Percentiles rank a stretch among this genome's conserved stretches.
Evolutionary conservation across 2,329 filamentous ascomycete species (phyloP).

Genomic region (Reticulascus tulasneorum): DNA sequence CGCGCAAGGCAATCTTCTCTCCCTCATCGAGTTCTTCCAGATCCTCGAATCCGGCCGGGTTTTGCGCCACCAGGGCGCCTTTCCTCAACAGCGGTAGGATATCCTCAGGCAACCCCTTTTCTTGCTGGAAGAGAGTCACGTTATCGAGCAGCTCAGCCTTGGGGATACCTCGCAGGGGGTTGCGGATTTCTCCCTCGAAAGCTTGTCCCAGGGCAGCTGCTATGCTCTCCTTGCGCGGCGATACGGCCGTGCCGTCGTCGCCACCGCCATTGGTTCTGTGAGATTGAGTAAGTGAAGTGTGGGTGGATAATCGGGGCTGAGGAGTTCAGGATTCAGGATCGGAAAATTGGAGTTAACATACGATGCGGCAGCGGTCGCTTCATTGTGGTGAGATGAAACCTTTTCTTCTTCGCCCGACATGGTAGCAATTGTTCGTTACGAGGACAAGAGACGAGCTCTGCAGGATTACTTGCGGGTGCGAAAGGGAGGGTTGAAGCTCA

Average conservation of each 20-base stretch:
- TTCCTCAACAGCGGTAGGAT: conserved; percentile 42
- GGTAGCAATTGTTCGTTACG: no score
- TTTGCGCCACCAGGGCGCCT: conserved; percentile 49
- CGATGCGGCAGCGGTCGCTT: no score
- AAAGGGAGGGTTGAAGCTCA: no score
- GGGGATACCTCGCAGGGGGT: conserved; percentile 48
- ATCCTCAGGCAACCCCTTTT: conserved; percentile 41
- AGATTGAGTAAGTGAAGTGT: no score
- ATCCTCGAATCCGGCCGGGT: conserved; percentile 42
- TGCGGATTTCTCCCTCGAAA: conserved; percentile 31
- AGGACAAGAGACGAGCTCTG: no score
- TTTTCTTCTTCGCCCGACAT: no score
- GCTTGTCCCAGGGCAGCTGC: conserved; percentile 2
- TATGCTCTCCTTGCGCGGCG: conserved; percentile 5
- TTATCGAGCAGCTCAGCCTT: conserved; percentile 47
- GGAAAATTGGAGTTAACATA: no score
- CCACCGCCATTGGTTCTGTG: no score
- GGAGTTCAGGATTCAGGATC: no score
- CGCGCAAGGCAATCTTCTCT: conserved; percentile 35
- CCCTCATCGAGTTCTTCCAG: conserved; percentile 40
- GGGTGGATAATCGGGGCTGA: no score
- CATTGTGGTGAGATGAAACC: no score
- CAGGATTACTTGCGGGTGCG: no score
- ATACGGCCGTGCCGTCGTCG: background rate
- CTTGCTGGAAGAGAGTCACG: conserved; percentile 49